Conservation (phyloP, 208 protist genomes). For the Trypanosoma mega region DNA sequence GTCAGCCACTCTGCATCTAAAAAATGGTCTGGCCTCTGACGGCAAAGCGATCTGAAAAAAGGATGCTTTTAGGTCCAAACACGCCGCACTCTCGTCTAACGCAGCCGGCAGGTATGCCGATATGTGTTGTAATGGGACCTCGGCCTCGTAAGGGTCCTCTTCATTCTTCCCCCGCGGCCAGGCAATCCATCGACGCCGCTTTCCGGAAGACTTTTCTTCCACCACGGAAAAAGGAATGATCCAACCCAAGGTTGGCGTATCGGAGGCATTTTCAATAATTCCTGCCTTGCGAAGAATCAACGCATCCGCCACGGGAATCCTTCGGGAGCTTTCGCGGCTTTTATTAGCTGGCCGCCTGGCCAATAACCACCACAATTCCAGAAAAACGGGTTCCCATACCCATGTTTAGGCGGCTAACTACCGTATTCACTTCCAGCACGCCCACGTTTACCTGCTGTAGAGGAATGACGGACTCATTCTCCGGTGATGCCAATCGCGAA, state of each 20-base stretch:
- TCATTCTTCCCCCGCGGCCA: slow-evolving; percentile 1
- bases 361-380: neutral
- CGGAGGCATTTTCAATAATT: neutral
- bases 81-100: neutral
- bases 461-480: neutral
- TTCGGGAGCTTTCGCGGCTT: neutral
- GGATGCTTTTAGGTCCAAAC: slow-evolving; percentile 3
- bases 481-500: neutral
- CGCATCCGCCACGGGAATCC: neutral
- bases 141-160: neutral
- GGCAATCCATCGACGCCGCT: neutral
- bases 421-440: neutral
- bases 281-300: neutral
- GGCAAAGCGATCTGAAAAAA: slow-evolving; percentile 7
- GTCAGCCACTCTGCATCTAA: neutral
- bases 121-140: neutral
- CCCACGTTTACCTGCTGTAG: neutral
- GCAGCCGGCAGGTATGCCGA: neutral
- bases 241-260: neutral
- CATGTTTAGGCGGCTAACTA: neutral
- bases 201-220: neutral
- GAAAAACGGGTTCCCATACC: neutral
- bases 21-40: neutral
- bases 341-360: neutral
- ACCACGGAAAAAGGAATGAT: neutral